Base-by-base conservation (phyloP, 495 filamentous ascomycete genomes). In the Lasiosphaeria miniovina region DNA sequence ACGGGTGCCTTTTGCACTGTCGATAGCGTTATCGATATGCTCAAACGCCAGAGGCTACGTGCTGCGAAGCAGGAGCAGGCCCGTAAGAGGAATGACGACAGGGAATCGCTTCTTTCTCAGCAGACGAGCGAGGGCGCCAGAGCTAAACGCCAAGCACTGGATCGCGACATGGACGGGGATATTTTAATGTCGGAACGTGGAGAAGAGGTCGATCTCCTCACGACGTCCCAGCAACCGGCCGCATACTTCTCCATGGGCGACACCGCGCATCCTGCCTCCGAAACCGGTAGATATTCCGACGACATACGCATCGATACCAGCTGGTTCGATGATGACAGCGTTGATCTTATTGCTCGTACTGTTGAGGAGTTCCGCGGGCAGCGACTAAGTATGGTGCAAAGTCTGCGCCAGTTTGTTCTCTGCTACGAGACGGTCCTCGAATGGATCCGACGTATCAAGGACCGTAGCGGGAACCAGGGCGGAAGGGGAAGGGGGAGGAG, bases 1-100 rank as follows among this genome's bases (percentile, higher is more conserved):
- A 98, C 94, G 0, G 94, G 94, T 4, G 90, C 95, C 0, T 98
- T 98, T 61, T 98, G 94, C 71, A 95, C 94, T 0, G 90, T 98
- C 34, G 94, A 98, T 68, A 92, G 87, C 53, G 95, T 97, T 11
- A 83, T 98, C 52, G 90, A 93, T 69, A 94, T 96, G 86, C 72
- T 98, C 43, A 94, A 93, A 75, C 84, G 87, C 36, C 91, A 96
- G 68, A 82, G 84, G 36, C 62, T 76, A 55, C 69, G 59, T 11
- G 53, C 61, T 6, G 53, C 58, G 4, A 72, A 69, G 52, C 61
- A 71, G 61, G 65, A 69, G 52, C 61, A 71, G 61, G 65, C 67
- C 7, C 66, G 67, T 52, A 73, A 59, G n/a, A 64, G 68, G 24
- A 67, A 64, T 15, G 64, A 69, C 11, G 64, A 64, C 4, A 77